Conservation (phyloP, 2,329 filamentous ascomycete species). For the Colletotrichum sp. region DNA sequence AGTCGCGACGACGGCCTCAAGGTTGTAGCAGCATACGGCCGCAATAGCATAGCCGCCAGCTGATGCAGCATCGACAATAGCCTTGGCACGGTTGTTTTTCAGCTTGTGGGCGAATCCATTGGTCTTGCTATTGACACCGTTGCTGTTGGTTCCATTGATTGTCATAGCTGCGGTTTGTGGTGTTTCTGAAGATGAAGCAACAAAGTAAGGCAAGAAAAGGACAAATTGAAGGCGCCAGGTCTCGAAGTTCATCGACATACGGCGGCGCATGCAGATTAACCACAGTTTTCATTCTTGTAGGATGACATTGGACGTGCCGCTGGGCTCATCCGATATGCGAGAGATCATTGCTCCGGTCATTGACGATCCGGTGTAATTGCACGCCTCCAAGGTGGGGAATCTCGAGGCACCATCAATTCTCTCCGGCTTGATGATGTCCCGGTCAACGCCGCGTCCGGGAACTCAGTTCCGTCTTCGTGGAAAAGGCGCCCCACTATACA, state of each 20-base stretch:
- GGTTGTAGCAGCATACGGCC: conserved; percentile 60
- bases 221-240: neutral
- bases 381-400: neutral
- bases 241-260: neutral
- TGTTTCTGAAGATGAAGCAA: neutral
- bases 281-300: neutral
- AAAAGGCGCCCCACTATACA: neutral
- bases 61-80: conserved; percentile 57
- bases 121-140: neutral
- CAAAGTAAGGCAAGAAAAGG: neutral
- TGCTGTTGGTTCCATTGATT: neutral
- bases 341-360: neutral
- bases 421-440: neutral
- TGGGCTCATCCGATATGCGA: neutral
- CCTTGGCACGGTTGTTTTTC: conserved; percentile 15
- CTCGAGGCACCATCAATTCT: neutral
- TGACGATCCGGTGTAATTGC: neutral
- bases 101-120: neutral
- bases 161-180: neutral
- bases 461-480: neutral
- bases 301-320: neutral
- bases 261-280: neutral
- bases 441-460: neutral
- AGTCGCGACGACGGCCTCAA: conserved; percentile 71
- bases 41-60: conserved; percentile 58